These are phyloP conservation scores for Curvularia sp. DNA, from an alignment of 2,329 filamentous ascomycete species.

Conservation along the genomic window DNA sequence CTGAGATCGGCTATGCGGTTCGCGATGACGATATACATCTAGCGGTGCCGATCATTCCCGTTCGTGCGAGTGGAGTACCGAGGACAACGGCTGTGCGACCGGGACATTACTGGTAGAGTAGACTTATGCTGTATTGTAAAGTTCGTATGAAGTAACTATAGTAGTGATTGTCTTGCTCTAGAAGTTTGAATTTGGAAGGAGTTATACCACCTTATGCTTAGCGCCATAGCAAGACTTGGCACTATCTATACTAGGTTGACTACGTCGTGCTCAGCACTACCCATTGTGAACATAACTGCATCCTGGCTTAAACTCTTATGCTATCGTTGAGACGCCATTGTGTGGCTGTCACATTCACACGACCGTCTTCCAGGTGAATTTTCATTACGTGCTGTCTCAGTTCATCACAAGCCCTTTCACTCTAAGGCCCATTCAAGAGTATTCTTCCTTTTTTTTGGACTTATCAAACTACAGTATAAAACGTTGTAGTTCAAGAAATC, in stretches of 20 bases:
- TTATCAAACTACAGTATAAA: neutral
- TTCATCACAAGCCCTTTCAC: neutral
- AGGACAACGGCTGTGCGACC: neutral
- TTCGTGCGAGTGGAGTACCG: slow-evolving; percentile 14
- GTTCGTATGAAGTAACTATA: neutral
- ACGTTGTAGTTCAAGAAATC: too few species aligned
- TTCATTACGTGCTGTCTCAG: neutral
- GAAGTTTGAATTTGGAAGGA: neutral
- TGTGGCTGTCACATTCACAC: neutral
- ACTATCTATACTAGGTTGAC: neutral
- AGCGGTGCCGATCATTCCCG: slow-evolving; percentile 19
- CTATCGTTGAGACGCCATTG: neutral
- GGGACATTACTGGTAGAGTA: neutral
- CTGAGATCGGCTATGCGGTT: slow-evolving; percentile 16
- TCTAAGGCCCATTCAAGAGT: neutral
- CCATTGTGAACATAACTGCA: neutral
- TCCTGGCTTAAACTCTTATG: neutral
- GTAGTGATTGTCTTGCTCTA: neutral
- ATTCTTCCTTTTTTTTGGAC: too few species aligned
- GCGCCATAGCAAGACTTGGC: neutral
- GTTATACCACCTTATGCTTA: neutral
- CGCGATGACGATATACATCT: slow-evolving; percentile 24
- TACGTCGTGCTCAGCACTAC: neutral
- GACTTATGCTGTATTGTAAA: neutral
- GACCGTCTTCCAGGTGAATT: neutral